A percentile compares a stretch with the other conserved stretches of the same genome.
Evolutionary conservation across 2,329 filamentous ascomycete genomes (phyloP).

Genomic region (Daldinia sp.): DNA sequence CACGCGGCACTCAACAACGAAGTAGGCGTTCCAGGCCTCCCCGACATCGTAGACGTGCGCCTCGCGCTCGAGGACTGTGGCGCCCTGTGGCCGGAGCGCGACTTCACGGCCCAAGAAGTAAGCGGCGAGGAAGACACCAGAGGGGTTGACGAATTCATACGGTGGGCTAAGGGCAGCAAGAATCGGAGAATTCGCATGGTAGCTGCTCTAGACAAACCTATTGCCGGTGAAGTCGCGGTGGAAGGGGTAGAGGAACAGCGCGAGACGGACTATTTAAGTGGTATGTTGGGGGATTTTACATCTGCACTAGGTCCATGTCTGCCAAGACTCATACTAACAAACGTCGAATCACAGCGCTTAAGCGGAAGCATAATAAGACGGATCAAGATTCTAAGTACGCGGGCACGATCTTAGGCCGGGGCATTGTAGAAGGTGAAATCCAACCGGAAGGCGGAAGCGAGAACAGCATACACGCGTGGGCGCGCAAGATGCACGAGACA

Average conservation of each 20-base stretch:
- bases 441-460: conserved; percentile 82
- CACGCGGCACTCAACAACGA: conserved; percentile 78
- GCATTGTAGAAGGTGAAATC: conserved; percentile 76
- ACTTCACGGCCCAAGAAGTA: conserved; percentile 76
- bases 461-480: conserved; percentile 76
- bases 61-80: conserved; percentile 87
- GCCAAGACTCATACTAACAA: conserved; percentile 17
- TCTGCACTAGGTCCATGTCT: neutral
- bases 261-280: conserved; percentile 74
- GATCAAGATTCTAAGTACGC: conserved; percentile 88
- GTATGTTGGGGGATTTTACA: conserved; percentile 55
- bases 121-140: conserved; percentile 79
- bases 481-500: conserved; percentile 55
- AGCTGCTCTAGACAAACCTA: conserved; percentile 71
- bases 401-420: conserved; percentile 83
- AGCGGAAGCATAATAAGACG: conserved; percentile 92
- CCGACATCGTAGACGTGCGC: conserved; percentile 81
- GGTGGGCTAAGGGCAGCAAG: conserved; percentile 79
- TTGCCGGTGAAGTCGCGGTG: conserved; percentile 56
- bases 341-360: conserved; percentile 69
- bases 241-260: conserved; percentile 61
- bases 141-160: conserved; percentile 81
- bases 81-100: conserved; percentile 75
- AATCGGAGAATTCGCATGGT: conserved; percentile 86
- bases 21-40: conserved; percentile 64